Percentiles rank a stretch among this genome's conserved stretches.
Evolutionary conservation across 148 eudicot species (phyloP).

Genomic region (Amaranthus palmeri): DNA sequence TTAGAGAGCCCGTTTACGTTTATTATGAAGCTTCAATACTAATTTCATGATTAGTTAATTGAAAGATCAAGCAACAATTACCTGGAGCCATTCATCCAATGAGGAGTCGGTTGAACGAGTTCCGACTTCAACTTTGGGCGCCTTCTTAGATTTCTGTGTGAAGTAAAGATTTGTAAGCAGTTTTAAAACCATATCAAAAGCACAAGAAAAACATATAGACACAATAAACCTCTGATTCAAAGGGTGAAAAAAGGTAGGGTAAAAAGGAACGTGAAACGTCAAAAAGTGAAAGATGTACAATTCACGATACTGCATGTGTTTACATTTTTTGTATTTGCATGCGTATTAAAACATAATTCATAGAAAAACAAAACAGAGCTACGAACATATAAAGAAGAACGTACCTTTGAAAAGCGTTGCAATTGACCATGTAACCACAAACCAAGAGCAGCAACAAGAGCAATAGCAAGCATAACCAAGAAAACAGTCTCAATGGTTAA

Average conservation of each 20-base stretch:
- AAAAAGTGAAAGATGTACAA: too few relatives aligned
- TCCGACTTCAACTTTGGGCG: constrained; percentile 94
- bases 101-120: constrained; percentile 79
- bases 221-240: background rate
- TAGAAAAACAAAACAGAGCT: too few relatives aligned
- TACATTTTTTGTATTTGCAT: too few relatives aligned
- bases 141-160: constrained; percentile 78
- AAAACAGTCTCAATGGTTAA: constrained; percentile 84
- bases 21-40: background rate
- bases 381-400: background rate
- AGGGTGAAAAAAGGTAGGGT: too few relatives aligned
- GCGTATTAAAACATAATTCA: too few relatives aligned
- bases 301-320: too few relatives aligned
- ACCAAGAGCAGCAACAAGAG: constrained; percentile 63
- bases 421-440: constrained; percentile 69
- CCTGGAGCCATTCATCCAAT: constrained; percentile 97
- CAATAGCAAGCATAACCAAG: constrained; percentile 62
- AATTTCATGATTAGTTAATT: too few relatives aligned
- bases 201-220: background rate
- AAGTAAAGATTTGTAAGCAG: background rate
- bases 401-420: constrained; percentile 72
- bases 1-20: background rate
- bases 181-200: background rate
- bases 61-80: constrained; percentile 17
- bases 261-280: background rate